Evolutionary conservation across 805 yeast genomes (phyloP).

Genomic region (Komagataella pseudopastoris): DNA sequence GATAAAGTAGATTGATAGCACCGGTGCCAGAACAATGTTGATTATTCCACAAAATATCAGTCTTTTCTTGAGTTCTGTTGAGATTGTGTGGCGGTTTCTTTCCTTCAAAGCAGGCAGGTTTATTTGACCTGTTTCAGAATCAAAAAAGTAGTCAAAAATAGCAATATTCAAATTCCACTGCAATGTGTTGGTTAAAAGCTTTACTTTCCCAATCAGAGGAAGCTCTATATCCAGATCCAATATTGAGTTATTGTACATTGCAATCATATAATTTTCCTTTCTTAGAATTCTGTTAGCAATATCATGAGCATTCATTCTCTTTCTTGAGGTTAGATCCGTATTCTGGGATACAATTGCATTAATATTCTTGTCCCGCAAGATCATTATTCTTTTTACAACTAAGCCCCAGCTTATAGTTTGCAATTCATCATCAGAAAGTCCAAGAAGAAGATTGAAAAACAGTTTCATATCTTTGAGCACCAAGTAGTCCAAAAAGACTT

Average conservation of each 20-base stretch:
- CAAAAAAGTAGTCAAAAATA: conserved; percentile 75
- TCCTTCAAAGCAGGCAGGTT: conserved; percentile 60
- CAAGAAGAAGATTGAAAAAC: conserved; percentile 62
- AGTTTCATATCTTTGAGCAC: conserved; percentile 61
- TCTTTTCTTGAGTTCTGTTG: conserved; percentile 61
- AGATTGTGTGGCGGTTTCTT: conserved; percentile 48
- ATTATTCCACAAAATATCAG: conserved; percentile 81
- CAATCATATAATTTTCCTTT: conserved; percentile 86
- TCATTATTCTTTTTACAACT: conserved; percentile 64
- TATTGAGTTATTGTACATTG: conserved; percentile 68
- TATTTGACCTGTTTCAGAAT: conserved; percentile 61
- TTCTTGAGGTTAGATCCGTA: conserved; percentile 54
- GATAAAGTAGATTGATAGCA: conserved; percentile 71
- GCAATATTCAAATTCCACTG: conserved; percentile 94
- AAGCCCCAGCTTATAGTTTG: conserved; percentile 92
- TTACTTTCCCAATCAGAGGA: conserved; percentile 7
- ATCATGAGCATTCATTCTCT: conserved; percentile 79
- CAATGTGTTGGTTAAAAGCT: conserved; percentile 63
- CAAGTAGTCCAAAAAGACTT: conserved; percentile 46
- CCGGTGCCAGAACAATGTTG: conserved; percentile 74
- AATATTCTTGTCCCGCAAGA: conserved; percentile 70
- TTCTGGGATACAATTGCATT: conserved; percentile 50
- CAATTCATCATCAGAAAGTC: conserved; percentile 66
- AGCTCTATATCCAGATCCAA: conserved; percentile 47
- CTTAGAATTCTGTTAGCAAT: conserved; percentile 95